These are phyloP conservation scores for Gleditsia sinensis DNA, from an alignment of 306 rosid genomes.

Conservation along the genomic window DNA sequence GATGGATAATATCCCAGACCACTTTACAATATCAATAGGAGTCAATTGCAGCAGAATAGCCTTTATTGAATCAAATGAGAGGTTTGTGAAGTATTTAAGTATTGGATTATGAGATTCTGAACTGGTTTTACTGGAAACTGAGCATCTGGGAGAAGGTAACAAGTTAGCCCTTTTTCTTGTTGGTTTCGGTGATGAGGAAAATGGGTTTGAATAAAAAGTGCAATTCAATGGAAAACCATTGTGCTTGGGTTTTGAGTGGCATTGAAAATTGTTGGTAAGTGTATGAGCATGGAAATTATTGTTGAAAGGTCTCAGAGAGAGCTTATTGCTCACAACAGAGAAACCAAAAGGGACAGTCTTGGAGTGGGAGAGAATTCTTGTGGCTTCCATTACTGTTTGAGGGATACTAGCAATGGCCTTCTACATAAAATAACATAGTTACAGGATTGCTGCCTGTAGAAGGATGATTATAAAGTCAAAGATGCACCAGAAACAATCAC, in stretches of 20 bases:
- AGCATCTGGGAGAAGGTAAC: slow-evolving; percentile 45
- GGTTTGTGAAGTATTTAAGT: slow-evolving; percentile 43
- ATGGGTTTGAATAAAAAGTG: slow-evolving; percentile 26
- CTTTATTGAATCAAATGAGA: slow-evolving; percentile 61
- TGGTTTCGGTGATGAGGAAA: slow-evolving; percentile 27
- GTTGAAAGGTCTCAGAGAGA: slow-evolving; percentile 62
- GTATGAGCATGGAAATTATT: slow-evolving; percentile 43
- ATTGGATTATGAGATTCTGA: slow-evolving; percentile 58
- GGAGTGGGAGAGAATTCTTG: slow-evolving; percentile 54
- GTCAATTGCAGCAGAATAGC: slow-evolving; percentile 57
- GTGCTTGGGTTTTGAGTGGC: slow-evolving; percentile 38
- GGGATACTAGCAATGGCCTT: slow-evolving; percentile 18
- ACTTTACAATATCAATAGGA: slow-evolving; percentile 72
- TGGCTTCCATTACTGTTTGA: slow-evolving; percentile 55
- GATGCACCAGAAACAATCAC: neutral
- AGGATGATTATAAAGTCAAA: slow-evolving; percentile 9
- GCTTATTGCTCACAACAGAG: slow-evolving; percentile 36
- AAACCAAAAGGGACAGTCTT: slow-evolving; percentile 48
- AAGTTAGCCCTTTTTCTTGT: slow-evolving; percentile 39
- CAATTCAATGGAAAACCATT: slow-evolving; percentile 36
- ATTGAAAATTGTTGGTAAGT: slow-evolving; percentile 22
- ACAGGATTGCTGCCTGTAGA: neutral
- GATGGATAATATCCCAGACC: slow-evolving; percentile 63
- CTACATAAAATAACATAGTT: neutral
- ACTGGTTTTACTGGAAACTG: slow-evolving; percentile 50